phyloP scores from a whole-genome alignment of 2,329 filamentous ascomycete genomes.

The Graphiopsis chlorocephala region DNA sequence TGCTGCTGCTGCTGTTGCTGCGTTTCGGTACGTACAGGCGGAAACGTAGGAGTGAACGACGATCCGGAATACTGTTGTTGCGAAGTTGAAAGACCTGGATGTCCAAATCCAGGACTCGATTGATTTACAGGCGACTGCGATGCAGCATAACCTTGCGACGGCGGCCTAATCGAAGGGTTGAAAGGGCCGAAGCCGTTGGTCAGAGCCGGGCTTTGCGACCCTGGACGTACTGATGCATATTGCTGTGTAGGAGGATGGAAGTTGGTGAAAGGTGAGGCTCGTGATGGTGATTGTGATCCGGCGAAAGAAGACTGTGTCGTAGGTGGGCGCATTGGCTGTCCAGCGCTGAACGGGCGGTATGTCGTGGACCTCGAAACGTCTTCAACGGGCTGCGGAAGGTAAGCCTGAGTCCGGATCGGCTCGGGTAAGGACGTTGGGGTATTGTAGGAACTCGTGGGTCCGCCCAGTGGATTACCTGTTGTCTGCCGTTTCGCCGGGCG shows the following conservation, averaged over 20 bases:
- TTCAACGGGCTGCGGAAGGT: slow-evolving; percentile 14
- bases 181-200: slow-evolving; percentile 1
- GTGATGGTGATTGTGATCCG: slow-evolving; percentile 10
- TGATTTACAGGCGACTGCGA: slow-evolving; percentile 5
- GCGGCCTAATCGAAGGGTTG: slow-evolving; percentile 4
- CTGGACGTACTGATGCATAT: background rate
- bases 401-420: slow-evolving; percentile 11
- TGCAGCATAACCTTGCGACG: background rate
- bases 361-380: background rate
- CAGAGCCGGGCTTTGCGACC: slow-evolving; percentile 2
- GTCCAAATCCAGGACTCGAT: background rate
- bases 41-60: background rate
- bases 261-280: slow-evolving; percentile 9
- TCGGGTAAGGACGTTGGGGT: slow-evolving; percentile 14
- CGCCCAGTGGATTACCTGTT: slow-evolving; percentile 20
- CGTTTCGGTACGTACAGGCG: background rate
- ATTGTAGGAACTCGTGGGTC: slow-evolving; percentile 16
- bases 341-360: slow-evolving; percentile 9
- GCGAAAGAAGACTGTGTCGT: slow-evolving; percentile 3
- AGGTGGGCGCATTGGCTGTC: slow-evolving; percentile 6
- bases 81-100: background rate
- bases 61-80: background rate
- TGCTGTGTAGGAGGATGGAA: background rate
- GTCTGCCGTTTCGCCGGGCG: slow-evolving; percentile 33
- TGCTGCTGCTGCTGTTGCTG: background rate